Base-by-base conservation (phyloP, 192 early-diverging fungal species). In the Coemansia biformis region DNA sequence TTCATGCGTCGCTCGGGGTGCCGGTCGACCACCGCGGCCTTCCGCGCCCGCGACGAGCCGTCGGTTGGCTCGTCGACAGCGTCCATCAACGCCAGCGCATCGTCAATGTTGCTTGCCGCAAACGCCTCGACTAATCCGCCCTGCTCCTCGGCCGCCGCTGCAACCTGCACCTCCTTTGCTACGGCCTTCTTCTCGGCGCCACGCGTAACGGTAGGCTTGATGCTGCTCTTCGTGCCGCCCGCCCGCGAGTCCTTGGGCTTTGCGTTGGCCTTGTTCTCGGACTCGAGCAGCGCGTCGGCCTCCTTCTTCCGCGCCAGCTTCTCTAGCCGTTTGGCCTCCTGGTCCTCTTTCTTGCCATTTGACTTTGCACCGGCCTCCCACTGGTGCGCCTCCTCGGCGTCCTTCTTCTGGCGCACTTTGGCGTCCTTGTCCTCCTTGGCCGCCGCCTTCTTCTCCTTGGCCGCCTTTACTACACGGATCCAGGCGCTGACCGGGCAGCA, bases 1-100 rank as follows among this genome's bases (percentile, higher is more conserved):
- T 85, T 87, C 48, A 81, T 81, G 14, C 92, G 78, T 49, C 86
- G 80, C 69, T 95, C 92, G 8, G 92, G 92, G 66, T 95, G 92
- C 31, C 84, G 79, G 49, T 95, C 92, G 24, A 92, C 65, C 47
- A 77, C 63, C 32, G 81, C 81, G 21, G 44, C 62, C 32, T 51
- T 66, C 14, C 11, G 12, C 35, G 61, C 52, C 16, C 67, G 57
- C 19, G 24, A 26, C 29, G 9, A 10, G 48, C 51, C 18, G n/a
- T 32, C 23, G 34, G 21, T 21, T 40, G 57, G 18, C 24, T 35
- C 19, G 14, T 18, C 32, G 19, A 81, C 42, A 3, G 78, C 35
- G 18, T 78, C 68, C 49, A 96, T 55, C 3, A 92, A 78, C 47
- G 88, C 82, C 6, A 96, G 64, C 12, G 91, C 91, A 51, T 85